Evolutionary conservation across 2,329 filamentous ascomycete species (phyloP).

Genomic region (Chaetomiaceae sp.): DNA sequence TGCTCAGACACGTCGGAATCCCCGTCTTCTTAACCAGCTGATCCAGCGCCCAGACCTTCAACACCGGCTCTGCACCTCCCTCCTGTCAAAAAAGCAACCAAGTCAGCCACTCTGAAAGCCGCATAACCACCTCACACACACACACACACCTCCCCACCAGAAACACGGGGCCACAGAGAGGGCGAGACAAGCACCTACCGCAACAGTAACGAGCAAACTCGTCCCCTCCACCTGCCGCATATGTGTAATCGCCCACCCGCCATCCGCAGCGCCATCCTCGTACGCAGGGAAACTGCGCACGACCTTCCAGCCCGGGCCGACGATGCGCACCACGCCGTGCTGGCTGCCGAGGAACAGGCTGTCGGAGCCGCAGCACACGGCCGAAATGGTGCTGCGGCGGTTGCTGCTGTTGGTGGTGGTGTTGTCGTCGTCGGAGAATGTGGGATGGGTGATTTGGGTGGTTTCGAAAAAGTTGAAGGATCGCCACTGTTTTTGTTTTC

Average conservation of each 20-base stretch:
- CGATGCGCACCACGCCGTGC: conserved; percentile 81
- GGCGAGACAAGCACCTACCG: too few relatives aligned
- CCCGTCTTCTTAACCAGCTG: conserved; percentile 92
- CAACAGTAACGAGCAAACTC: conserved; percentile 76
- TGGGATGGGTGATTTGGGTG: conserved; percentile 71
- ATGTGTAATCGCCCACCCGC: conserved; percentile 69
- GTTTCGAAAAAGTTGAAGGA: conserved; percentile 99
- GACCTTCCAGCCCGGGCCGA: conserved; percentile 83
- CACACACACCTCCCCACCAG: too few relatives aligned
- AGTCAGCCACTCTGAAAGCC: background rate
- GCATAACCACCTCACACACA: background rate
- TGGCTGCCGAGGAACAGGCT: conserved; percentile 84
- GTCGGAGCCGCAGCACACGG: conserved; percentile 79
- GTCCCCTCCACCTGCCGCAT: conserved; percentile 90
- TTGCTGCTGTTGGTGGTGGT: conserved; percentile 74
- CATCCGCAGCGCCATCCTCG: conserved; percentile 50
- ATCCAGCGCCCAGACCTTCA: conserved; percentile 98
- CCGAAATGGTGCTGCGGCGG: conserved; percentile 77
- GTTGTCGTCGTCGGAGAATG: conserved; percentile 74
- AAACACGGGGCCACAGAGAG: too few relatives aligned
- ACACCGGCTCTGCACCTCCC: conserved; percentile 54
- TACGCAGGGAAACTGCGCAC: conserved; percentile 83
- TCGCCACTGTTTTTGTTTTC: conserved; percentile 99
- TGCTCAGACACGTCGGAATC: conserved; percentile 80
- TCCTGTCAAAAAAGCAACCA: background rate